Percentiles rank a stretch among this genome's conserved stretches.
Evolutionary conservation across 2,329 filamentous ascomycete species (phyloP).

Genomic region (Parascedosporium putredinis): DNA sequence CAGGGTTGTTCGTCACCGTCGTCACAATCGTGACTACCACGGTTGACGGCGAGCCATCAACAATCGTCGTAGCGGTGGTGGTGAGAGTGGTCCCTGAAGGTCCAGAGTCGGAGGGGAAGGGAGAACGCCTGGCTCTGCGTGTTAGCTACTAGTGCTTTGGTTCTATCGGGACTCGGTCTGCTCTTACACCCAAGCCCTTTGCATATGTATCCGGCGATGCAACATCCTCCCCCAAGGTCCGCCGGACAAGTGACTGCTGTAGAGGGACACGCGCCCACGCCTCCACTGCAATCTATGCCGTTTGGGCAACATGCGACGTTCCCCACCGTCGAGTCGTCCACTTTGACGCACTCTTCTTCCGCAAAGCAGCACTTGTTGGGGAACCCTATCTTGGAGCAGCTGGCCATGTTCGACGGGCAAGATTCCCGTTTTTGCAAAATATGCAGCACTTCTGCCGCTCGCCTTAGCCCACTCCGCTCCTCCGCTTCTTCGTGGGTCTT

Average conservation of each 20-base stretch:
- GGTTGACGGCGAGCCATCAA: constrained; percentile 26
- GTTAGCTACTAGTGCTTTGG: constrained; percentile 4
- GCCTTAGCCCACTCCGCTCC: constrained; percentile 23
- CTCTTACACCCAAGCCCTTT: constrained; percentile 59
- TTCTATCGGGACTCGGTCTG: neutral
- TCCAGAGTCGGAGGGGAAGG: constrained; percentile 17
- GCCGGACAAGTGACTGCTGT: constrained; percentile 56
- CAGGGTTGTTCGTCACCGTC: constrained; percentile 18
- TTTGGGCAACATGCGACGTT: constrained; percentile 66
- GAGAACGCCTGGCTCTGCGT: constrained; percentile 21
- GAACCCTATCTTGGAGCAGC: constrained; percentile 53
- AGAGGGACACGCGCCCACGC: constrained; percentile 48
- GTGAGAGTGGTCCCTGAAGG: constrained; percentile 23
- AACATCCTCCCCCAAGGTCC: constrained; percentile 62
- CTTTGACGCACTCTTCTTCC: constrained; percentile 55
- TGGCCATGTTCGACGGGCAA: constrained; percentile 56
- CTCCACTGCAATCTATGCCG: constrained; percentile 52
- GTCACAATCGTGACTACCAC: constrained; percentile 30
- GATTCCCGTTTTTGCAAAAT: constrained; percentile 48
- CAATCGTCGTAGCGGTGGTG: constrained; percentile 26
- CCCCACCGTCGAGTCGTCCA: constrained; percentile 52
- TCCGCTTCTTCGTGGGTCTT: constrained; percentile 35
- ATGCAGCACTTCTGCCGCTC: constrained; percentile 35
- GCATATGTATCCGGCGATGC: constrained; percentile 61
- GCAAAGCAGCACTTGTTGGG: constrained; percentile 63